Conservation (phyloP, 2,329 filamentous ascomycete species). For the Calonectria leucothoes region DNA sequence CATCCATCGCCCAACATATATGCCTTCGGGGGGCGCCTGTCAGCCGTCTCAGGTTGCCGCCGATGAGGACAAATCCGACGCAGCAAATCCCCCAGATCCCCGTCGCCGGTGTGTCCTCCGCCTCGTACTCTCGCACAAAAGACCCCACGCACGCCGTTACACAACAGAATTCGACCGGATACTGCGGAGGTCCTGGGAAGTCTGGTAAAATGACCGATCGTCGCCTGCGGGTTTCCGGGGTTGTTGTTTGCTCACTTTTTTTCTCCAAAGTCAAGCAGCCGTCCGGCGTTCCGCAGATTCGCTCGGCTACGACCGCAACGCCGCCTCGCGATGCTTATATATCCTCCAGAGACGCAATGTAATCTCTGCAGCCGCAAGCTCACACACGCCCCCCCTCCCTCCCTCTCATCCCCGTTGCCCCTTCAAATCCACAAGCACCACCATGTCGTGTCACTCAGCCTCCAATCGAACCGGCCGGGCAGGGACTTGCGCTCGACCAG, state of each 20-base stretch:
- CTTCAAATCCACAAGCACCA: constrained; percentile 6
- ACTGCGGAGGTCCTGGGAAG: constrained; percentile 1
- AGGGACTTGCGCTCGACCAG: constrained; percentile 18
- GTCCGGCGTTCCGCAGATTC: neutral
- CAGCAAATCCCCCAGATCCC: constrained; percentile 28
- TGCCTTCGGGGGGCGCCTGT: constrained; percentile 30
- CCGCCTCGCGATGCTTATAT: constrained; percentile 12
- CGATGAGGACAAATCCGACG: constrained; percentile 34
- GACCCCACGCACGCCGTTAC: constrained; percentile 35
- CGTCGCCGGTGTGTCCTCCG: constrained; percentile 22
- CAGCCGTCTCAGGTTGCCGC: constrained; percentile 40
- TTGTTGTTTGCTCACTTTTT: neutral
- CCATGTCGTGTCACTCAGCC: constrained; percentile 18
- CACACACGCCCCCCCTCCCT: neutral
- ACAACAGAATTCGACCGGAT: neutral
- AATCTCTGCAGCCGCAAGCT: constrained; percentile 11
- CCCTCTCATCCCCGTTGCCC: neutral
- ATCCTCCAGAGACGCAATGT: neutral
- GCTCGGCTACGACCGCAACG: neutral
- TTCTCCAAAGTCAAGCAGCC: constrained; percentile 6
- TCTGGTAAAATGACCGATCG: neutral
- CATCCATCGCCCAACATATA: constrained; percentile 38
- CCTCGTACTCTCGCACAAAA: constrained; percentile 34
- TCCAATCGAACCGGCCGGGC: constrained; percentile 2
- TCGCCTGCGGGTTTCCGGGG: neutral